Conservation (phyloP, 345 rosid genomes). For the Populus simonii region DNA sequence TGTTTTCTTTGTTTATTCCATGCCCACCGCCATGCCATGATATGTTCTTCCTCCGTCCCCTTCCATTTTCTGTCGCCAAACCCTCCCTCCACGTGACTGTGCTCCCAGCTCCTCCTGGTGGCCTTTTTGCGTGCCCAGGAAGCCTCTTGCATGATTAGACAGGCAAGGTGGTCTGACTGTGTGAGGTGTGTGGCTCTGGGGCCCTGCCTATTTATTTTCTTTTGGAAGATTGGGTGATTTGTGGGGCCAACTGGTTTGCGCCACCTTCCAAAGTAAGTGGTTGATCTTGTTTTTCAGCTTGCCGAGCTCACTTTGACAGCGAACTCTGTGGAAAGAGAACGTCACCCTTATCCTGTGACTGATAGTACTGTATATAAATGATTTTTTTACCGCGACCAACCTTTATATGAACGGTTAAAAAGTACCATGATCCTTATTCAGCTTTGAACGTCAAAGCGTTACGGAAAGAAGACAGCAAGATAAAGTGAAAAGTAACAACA, state of each 20-base stretch:
- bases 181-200: not conserved
- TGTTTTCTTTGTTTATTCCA: not conserved
- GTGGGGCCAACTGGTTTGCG: constrained; percentile 11
- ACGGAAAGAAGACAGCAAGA: too few species aligned
- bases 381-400: too few species aligned
- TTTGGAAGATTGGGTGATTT: not conserved
- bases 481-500: too few species aligned
- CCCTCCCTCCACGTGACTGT: constrained; percentile 21
- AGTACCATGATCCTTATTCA: too few species aligned
- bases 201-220: not conserved
- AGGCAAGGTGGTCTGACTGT: not conserved
- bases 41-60: not conserved
- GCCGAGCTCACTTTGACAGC: not conserved
- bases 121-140: not conserved
- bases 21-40: not conserved
- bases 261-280: not conserved
- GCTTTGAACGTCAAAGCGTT: too few species aligned
- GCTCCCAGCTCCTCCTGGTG: not conserved
- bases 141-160: constrained; percentile 5
- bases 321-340: constrained; percentile 1
- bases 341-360: too few species aligned
- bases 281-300: not conserved
- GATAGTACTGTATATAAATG: too few species aligned
- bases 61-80: not conserved
- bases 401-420: too few species aligned